Evolutionary conservation across 2,329 filamentous ascomycete genomes (phyloP), one percentile per base, ranked within the genome.

Genomic region (Paraphoma sp.): DNA sequence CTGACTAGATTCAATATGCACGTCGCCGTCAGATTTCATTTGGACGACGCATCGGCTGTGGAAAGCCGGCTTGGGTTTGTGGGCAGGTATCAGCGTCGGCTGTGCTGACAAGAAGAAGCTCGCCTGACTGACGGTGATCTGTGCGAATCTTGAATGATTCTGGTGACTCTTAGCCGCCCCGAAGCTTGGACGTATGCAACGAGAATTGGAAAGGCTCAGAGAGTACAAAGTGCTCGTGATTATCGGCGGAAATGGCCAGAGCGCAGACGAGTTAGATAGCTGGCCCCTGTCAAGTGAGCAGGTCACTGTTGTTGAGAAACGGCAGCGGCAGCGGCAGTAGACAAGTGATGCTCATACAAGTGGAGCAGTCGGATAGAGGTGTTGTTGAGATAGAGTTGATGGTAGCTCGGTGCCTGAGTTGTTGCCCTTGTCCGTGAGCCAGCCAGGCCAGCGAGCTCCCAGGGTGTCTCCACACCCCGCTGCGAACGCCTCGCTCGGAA

Each of bases 391-490:
- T 75, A 76, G 69, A 73, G 72, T 75, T 74, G 57, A 59, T 65
- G 51, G 59, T 69, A 46, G 63, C 61, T 72, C 71, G 71, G 70
- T 74, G 70, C 71, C 71, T 74, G 70, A 67, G 54, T 64, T 67
- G 62, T 74, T 64, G 67, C 72, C 73, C 73, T 73, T 66, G 71
- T 74, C 69, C 23, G 61, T 63, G 68, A 67, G 64, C 56, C 63
- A 70, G 68, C 68, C 65, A 68, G 71, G 67, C 67, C 60, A 60
- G 57, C 59, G 60, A 30, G 71, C 63, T 68, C 59, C 67, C 71
- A 72, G 72, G 72, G 72, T 63, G 67, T 74, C 73, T 76, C 74
- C 74, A 66, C 73, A 74, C 57, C 65, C 67, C 64, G 62, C 67
- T 72, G 67, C 69, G 65, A 73, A 71, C 69, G 69, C 70, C 71